Percentiles rank a stretch among this genome's conserved stretches.
phyloP scores from a whole-genome alignment of 306 rosid species.

The Cyclanthera cordifolia region DNA sequence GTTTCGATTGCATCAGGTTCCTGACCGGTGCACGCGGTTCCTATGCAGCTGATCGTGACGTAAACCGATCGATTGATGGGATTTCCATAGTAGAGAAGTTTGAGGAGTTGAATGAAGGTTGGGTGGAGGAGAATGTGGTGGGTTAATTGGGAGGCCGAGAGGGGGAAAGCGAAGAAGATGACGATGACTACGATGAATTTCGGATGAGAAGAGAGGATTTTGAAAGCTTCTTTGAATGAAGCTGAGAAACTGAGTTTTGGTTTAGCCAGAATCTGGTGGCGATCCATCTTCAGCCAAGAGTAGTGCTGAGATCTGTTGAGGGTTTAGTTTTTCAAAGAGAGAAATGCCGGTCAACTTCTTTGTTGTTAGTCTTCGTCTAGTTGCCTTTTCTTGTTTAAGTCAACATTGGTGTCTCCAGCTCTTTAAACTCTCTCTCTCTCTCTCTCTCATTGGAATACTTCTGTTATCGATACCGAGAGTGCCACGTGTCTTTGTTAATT shows the following conservation, averaged over 20 bases:
- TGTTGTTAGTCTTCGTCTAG: too few relatives aligned
- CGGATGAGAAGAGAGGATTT: conserved; percentile 21
- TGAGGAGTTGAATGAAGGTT: conserved; percentile 18
- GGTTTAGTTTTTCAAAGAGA: too few relatives aligned
- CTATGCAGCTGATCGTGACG: background rate
- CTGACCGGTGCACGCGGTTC: background rate
- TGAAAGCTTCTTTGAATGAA: conserved; percentile 30
- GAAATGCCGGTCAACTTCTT: too few relatives aligned
- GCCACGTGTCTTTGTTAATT: too few relatives aligned
- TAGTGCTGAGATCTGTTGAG: too few relatives aligned
- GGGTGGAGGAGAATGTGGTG: conserved; percentile 27
- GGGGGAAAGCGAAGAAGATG: conserved; percentile 33
- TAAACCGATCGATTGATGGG: too few relatives aligned
- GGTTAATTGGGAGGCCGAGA: conserved; percentile 34
- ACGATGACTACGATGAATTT: conserved; percentile 47
- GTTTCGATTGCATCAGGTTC: background rate
- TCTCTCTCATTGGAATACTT: too few relatives aligned
- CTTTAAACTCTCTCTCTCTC: too few relatives aligned
- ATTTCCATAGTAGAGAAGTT: conserved; percentile 4
- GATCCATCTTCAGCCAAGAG: conserved; percentile 15
- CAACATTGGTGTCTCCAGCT: too few relatives aligned
- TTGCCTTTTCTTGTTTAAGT: too few relatives aligned
- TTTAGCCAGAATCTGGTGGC: conserved; percentile 22
- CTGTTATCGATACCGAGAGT: too few relatives aligned
- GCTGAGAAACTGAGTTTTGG: conserved; percentile 24